Conservation (phyloP, 441 rosid genomes). For the Erodium texanum region DNA sequence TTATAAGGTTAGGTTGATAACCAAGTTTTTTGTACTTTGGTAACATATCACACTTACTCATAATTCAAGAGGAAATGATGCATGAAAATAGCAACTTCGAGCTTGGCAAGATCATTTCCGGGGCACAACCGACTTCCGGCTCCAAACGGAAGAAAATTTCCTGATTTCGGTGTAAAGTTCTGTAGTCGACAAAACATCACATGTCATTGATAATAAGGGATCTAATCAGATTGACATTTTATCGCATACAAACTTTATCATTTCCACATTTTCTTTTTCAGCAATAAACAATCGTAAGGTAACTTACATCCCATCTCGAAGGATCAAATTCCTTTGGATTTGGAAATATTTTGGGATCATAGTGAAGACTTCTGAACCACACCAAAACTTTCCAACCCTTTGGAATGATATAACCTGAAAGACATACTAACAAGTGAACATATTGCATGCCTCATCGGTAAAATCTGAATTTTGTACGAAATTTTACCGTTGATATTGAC, state of each 20-base stretch:
- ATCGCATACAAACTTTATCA: too few species aligned
- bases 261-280: too few species aligned
- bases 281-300: too few species aligned
- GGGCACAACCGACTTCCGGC: conserved; percentile 46
- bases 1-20: too few species aligned
- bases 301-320: conserved; percentile 78
- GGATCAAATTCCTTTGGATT: conserved; percentile 69
- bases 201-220: too few species aligned
- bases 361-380: conserved; percentile 73
- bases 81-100: conserved; percentile 70
- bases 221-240: too few species aligned
- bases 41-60: conserved; percentile 26
- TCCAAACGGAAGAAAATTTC: conserved; percentile 77
- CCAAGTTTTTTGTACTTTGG: too few species aligned
- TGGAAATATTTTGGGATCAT: conserved; percentile 51
- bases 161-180: conserved; percentile 50
- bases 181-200: conserved; percentile 12
- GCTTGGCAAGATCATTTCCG: conserved; percentile 46
- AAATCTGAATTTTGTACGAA: too few species aligned
- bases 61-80: conserved; percentile 73
- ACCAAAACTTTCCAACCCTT: conserved; percentile 79
- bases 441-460: too few species aligned
- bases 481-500: conserved; percentile 44
- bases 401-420: conserved; percentile 61
- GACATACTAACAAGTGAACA: too few species aligned